A percentile compares a stretch with the other conserved stretches of the same genome.
Evolutionary conservation across 176 grass and related monocot genomes (phyloP).

Genomic region (Paspalum notatum): DNA sequence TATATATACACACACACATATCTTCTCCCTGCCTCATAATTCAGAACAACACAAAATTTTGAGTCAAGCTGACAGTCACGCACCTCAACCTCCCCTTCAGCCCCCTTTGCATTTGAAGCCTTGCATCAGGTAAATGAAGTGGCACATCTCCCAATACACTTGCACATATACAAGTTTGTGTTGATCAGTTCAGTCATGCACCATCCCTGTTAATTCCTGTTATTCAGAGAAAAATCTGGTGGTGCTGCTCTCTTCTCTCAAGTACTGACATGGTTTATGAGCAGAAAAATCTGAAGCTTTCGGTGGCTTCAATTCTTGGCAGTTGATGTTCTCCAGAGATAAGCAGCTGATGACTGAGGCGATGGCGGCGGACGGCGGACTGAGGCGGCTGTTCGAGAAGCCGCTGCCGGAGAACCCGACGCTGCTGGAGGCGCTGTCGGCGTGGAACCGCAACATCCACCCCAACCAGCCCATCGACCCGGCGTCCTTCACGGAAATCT

Average conservation of each 20-base stretch:
- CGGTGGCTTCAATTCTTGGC: background rate
- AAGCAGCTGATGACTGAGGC: background rate
- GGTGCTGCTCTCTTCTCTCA: background rate
- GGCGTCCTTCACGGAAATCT: constrained; percentile 84
- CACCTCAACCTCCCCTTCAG: background rate
- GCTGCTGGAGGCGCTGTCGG: constrained; percentile 83
- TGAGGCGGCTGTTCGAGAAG: constrained; percentile 88
- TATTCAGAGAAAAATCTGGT: background rate
- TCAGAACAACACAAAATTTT: background rate
- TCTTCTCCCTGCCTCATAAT: constrained; percentile 7
- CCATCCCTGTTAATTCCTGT: background rate
- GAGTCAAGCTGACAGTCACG: constrained; percentile 24
- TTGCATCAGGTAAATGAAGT: background rate
- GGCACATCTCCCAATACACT: constrained; percentile 19
- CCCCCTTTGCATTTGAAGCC: background rate
- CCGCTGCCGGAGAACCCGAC: constrained; percentile 87
- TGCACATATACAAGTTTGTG: background rate
- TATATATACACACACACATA: constrained; percentile 34
- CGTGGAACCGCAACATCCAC: constrained; percentile 52
- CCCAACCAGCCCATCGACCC: constrained; percentile 59
- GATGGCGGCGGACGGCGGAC: constrained; percentile 71
- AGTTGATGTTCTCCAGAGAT: background rate
- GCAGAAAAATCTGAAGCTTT: background rate
- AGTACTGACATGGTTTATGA: constrained; percentile 3
- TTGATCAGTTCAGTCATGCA: background rate